Evolutionary conservation across 495 filamentous ascomycete genomes (phyloP).

Genomic region (Penicillium pulvis): DNA sequence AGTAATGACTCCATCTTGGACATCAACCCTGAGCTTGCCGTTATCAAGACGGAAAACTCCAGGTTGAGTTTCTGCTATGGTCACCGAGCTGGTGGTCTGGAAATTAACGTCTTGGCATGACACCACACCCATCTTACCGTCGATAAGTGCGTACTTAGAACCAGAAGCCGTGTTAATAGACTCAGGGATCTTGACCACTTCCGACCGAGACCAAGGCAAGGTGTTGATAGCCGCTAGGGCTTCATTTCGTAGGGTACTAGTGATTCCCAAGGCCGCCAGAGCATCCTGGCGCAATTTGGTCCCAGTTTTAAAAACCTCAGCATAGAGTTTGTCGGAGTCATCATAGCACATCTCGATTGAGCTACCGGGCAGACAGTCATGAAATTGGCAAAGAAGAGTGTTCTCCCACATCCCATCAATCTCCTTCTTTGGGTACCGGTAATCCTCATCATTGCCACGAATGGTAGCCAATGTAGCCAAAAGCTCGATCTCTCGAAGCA

Average conservation of each 20-base stretch:
- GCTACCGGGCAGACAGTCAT: constrained; percentile 95
- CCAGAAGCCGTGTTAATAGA: constrained; percentile 26
- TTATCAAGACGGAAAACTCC: constrained; percentile 81
- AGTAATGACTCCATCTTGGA: constrained; percentile 74
- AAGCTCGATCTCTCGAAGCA: constrained; percentile 85
- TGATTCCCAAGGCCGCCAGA: constrained; percentile 64
- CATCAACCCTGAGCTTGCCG: constrained; percentile 65
- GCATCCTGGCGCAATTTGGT: constrained; percentile 69
- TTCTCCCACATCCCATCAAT: constrained; percentile 95
- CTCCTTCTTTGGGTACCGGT: constrained; percentile 88
- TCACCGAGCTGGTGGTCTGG: constrained; percentile 50
- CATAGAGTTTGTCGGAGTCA: constrained; percentile 87
- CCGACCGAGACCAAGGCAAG: constrained; percentile 76
- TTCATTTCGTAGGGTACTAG: constrained; percentile 31
- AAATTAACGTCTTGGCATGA: constrained; percentile 51
- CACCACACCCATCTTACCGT: constrained; percentile 48
- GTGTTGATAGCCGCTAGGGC: constrained; percentile 70
- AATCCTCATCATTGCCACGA: constrained; percentile 53
- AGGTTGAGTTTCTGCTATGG: constrained; percentile 63
- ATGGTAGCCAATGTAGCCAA: constrained; percentile 86
- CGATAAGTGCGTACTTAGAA: constrained; percentile 50
- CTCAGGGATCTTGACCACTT: constrained; percentile 64
- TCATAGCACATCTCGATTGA: constrained; percentile 96
- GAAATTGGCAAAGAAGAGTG: constrained; percentile 87
- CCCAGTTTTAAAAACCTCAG: constrained; percentile 76